Conservation (phyloP, 192 early-diverging fungal species). For the Backusella macrospora region DNA sequence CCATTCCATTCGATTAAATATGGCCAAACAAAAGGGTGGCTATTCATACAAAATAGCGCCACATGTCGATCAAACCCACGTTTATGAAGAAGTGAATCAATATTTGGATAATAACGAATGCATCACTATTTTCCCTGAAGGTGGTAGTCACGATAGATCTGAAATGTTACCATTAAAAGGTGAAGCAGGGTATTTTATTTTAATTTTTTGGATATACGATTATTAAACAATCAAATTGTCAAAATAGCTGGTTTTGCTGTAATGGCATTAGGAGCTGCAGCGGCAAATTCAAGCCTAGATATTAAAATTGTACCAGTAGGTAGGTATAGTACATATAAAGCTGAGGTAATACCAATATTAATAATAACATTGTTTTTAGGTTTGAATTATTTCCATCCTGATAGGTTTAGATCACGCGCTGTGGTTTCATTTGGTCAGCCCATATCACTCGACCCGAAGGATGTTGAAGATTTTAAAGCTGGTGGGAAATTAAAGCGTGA, state of each 20-base stretch:
- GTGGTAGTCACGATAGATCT: conserved; percentile 93
- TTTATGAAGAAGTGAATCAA: conserved; percentile 80
- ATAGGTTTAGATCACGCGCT: conserved; percentile 91
- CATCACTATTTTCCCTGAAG: conserved; percentile 96
- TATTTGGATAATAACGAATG: conserved; percentile 70
- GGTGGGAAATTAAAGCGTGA: conserved; percentile 83
- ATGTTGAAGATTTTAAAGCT: conserved; percentile 78
- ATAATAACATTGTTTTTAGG: conserved; percentile 35
- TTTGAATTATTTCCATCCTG: conserved; percentile 95
- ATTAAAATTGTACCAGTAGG: conserved; percentile 88
- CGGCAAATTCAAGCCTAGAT: conserved; percentile 74
- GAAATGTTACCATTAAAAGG: conserved; percentile 93
- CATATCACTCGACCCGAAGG: conserved; percentile 74
- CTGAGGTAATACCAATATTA: background rate
- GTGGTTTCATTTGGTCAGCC: conserved; percentile 96
- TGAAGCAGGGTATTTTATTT: conserved; percentile 4
- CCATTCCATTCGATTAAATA: conserved; percentile 2
- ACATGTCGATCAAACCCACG: conserved; percentile 83
- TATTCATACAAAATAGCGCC: conserved; percentile 62
- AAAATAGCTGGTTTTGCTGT: conserved; percentile 66
- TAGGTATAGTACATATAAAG: background rate
- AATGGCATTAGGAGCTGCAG: conserved; percentile 89
- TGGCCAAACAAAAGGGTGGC: background rate
- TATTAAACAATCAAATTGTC: background rate
- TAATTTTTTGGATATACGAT: background rate